A percentile compares a stretch with the other conserved stretches of the same genome.
Conservation (phyloP, 768 basidiomycete genomes). For the Clitopilus hobsonii region DNA sequence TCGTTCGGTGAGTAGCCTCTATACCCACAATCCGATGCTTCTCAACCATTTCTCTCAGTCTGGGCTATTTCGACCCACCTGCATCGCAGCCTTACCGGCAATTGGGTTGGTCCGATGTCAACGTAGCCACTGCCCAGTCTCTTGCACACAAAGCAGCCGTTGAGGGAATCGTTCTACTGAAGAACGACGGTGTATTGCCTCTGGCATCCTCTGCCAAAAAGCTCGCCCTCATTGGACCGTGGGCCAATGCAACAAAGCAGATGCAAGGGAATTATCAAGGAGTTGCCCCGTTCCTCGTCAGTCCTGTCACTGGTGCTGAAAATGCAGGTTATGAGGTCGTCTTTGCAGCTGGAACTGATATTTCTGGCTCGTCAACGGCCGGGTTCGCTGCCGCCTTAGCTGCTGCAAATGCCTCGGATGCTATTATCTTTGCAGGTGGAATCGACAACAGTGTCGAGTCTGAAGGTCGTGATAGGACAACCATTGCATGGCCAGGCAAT, state of each 20-base stretch:
- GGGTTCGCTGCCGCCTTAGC: slow-evolving; percentile 49
- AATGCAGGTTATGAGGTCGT: slow-evolving; percentile 42
- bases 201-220: slow-evolving; percentile 38
- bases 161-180: slow-evolving; percentile 55
- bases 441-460: slow-evolving; percentile 46
- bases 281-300: slow-evolving; percentile 49
- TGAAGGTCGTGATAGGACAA: slow-evolving; percentile 41
- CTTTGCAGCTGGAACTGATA: slow-evolving; percentile 37
- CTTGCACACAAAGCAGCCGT: slow-evolving; percentile 48
- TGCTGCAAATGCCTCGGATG: slow-evolving; percentile 44
- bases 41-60: slow-evolving; percentile 22
- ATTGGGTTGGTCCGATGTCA: slow-evolving; percentile 43
- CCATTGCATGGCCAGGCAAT: slow-evolving; percentile 50
- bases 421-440: slow-evolving; percentile 49
- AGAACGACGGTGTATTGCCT: slow-evolving; percentile 60
- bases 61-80: slow-evolving; percentile 55
- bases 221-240: slow-evolving; percentile 57
- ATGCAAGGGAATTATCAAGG: slow-evolving; percentile 60
- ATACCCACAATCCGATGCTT: not conserved
- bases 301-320: slow-evolving; percentile 44
- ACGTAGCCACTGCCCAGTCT: slow-evolving; percentile 38
- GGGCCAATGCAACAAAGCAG: slow-evolving; percentile 48
- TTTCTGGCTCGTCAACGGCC: slow-evolving; percentile 30
- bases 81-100: slow-evolving; percentile 46
- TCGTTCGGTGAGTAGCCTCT: slow-evolving; percentile 38